A percentile compares a stretch with the other conserved stretches of the same genome.
These are phyloP conservation scores for Combretum micranthum DNA, from an alignment of 345 rosid genomes.

Conservation along the genomic window DNA sequence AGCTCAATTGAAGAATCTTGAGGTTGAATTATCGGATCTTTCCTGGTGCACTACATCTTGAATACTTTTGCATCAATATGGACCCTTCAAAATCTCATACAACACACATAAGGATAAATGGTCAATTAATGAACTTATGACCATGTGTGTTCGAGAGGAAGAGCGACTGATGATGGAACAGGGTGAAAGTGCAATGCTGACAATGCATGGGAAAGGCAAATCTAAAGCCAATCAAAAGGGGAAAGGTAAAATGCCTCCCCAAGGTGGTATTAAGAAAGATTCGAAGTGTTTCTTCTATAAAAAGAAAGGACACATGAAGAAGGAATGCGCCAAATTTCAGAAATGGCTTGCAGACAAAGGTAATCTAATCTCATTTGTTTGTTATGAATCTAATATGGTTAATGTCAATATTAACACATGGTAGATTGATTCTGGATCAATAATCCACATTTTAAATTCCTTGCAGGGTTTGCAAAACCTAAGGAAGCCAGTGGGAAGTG, in stretches of 20 bases:
- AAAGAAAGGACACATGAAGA: too few relatives aligned
- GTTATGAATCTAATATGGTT: neutral
- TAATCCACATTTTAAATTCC: too few relatives aligned
- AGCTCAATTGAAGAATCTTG: neutral
- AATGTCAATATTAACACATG: too few relatives aligned
- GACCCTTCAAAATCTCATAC: neutral
- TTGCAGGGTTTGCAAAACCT: neutral
- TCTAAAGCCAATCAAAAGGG: too few relatives aligned
- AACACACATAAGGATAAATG: neutral
- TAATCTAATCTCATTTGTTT: neutral
- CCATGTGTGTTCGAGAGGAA: conserved; percentile 4
- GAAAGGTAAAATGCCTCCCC: neutral
- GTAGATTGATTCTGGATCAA: too few relatives aligned
- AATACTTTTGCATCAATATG: neutral
- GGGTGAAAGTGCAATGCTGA: neutral
- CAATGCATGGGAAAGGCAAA: neutral
- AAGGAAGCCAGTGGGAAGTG: neutral
- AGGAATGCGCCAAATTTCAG: neutral
- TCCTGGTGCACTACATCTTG: neutral
- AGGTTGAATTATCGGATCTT: neutral
- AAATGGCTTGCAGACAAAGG: neutral
- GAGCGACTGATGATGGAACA: neutral
- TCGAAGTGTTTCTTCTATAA: neutral
- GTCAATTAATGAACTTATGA: conserved; percentile 1
- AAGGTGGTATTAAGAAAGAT: neutral